Percentiles rank a stretch among this genome's conserved stretches.
Evolutionary conservation across 305 asterid genomes (phyloP).

Genomic region (Fraxinus angustifolia): DNA sequence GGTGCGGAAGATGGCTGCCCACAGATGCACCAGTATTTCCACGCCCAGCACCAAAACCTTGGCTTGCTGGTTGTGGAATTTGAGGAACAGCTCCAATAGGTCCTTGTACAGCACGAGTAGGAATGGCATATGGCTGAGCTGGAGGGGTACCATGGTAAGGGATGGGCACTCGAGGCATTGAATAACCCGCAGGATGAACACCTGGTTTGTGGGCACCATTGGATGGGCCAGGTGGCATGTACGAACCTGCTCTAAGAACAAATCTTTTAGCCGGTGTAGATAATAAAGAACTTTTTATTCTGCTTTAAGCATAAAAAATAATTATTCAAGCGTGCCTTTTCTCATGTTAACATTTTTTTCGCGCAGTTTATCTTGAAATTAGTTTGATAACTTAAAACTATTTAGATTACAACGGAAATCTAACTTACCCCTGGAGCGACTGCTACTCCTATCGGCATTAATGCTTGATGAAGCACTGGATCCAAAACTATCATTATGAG

Average conservation of each 20-base stretch:
- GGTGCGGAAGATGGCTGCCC: slow-evolving; percentile 94
- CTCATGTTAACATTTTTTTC: not conserved
- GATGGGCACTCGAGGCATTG: slow-evolving; percentile 77
- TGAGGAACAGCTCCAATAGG: slow-evolving; percentile 93
- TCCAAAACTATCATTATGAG: slow-evolving; percentile 70
- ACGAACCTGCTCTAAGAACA: slow-evolving; percentile 58
- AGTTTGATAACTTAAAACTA: not conserved
- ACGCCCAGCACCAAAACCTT: slow-evolving; percentile 94
- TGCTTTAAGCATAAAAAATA: not conserved
- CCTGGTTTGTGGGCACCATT: slow-evolving; percentile 85
- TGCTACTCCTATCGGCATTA: slow-evolving; percentile 73
- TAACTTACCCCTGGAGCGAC: slow-evolving; percentile 79
- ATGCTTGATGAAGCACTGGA: slow-evolving; percentile 51
- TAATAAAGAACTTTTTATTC: slow-evolving; percentile 4
- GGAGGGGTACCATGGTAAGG: slow-evolving; percentile 84
- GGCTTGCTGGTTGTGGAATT: slow-evolving; percentile 84
- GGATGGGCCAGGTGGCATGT: slow-evolving; percentile 76
- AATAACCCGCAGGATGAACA: slow-evolving; percentile 81
- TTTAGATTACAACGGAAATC: slow-evolving; percentile 6
- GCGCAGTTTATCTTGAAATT: not conserved
- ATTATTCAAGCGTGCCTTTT: not conserved
- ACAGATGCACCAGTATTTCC: slow-evolving; percentile 80
- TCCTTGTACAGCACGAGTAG: slow-evolving; percentile 93
- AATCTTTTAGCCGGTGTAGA: slow-evolving; percentile 13
- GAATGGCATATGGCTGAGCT: slow-evolving; percentile 97